These are phyloP conservation scores for Pterocarpus macrocarpus DNA, from an alignment of 306 rosid species.

Conservation along the genomic window DNA sequence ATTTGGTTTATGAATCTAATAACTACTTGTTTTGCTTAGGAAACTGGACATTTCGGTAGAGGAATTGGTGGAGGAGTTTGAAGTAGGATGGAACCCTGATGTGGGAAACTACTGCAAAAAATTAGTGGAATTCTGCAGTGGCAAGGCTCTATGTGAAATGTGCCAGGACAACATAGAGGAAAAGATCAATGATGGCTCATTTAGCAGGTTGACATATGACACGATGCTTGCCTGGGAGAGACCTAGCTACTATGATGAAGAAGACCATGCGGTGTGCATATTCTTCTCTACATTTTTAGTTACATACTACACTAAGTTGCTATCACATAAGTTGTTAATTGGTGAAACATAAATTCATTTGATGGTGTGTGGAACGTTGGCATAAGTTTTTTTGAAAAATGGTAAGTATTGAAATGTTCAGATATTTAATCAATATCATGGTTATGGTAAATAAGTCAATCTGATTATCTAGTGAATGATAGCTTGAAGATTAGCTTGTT, in stretches of 20 bases:
- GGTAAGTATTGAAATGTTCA: not conserved
- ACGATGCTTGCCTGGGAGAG: conserved; percentile 95
- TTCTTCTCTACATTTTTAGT: not conserved
- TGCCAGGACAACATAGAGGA: conserved; percentile 54
- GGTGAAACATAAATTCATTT: conserved; percentile 4
- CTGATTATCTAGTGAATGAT: not conserved
- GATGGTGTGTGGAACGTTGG: no score
- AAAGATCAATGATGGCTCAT: conserved; percentile 66
- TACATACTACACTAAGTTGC: not conserved
- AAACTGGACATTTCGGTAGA: conserved; percentile 61
- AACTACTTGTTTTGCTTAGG: conserved; percentile 45
- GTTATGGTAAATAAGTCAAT: not conserved
- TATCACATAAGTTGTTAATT: not conserved
- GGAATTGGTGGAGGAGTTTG: conserved; percentile 72
- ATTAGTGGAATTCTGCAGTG: conserved; percentile 80
- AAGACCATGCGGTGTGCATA: conserved; percentile 49
- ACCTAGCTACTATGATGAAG: conserved; percentile 65
- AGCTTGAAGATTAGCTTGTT: not conserved
- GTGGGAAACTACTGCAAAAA: conserved; percentile 59
- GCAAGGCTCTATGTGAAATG: conserved; percentile 56
- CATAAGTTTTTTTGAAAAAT: no score
- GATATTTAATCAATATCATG: conserved; percentile 19
- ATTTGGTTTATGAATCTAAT: not conserved
- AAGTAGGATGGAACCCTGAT: conserved; percentile 65
- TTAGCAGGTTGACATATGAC: conserved; percentile 75